phyloP scores from a whole-genome alignment of 495 filamentous ascomycete species.

The Aspergillus incahuasiensis region DNA sequence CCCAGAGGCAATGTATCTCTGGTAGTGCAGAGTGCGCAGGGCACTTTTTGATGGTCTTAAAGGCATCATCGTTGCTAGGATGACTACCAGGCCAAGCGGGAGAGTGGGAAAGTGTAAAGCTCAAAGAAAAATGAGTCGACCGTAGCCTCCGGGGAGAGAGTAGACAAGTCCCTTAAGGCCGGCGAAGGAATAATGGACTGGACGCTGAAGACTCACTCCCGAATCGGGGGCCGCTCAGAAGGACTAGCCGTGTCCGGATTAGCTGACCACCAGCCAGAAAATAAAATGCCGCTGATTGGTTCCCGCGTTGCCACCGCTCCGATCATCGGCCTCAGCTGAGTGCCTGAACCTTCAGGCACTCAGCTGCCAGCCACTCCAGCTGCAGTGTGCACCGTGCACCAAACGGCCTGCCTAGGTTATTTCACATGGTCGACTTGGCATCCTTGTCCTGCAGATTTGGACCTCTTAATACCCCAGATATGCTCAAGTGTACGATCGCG shows the following conservation, averaged over 20 bases:
- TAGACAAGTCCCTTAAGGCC: constrained; percentile 16
- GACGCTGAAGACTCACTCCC: constrained; percentile 9
- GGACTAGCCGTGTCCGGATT: constrained; percentile 4
- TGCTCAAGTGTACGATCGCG: background rate
- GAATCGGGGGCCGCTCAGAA: background rate
- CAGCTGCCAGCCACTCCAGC: background rate
- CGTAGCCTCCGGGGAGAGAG: constrained; percentile 12
- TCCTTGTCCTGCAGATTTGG: background rate
- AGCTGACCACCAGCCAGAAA: constrained; percentile 25
- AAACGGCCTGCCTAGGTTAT: background rate
- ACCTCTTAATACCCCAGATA: constrained; percentile 1
- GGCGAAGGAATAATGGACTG: constrained; percentile 16
- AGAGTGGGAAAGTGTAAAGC: constrained; percentile 16
- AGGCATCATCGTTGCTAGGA: constrained; percentile 42
- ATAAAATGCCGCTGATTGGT: constrained; percentile 30
- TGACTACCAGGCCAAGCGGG: constrained; percentile 31
- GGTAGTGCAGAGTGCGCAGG: constrained; percentile 41
- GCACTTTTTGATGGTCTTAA: constrained; percentile 46
- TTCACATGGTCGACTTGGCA: background rate
- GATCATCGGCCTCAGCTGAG: constrained; percentile 24
- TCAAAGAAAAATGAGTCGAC: constrained; percentile 23
- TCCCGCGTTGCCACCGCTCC: constrained; percentile 23
- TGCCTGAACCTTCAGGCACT: background rate
- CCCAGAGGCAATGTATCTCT: constrained; percentile 36
- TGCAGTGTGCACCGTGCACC: background rate